Conservation (phyloP, 169 alveolate genomes). For the Plasmodium fragile region DNA sequence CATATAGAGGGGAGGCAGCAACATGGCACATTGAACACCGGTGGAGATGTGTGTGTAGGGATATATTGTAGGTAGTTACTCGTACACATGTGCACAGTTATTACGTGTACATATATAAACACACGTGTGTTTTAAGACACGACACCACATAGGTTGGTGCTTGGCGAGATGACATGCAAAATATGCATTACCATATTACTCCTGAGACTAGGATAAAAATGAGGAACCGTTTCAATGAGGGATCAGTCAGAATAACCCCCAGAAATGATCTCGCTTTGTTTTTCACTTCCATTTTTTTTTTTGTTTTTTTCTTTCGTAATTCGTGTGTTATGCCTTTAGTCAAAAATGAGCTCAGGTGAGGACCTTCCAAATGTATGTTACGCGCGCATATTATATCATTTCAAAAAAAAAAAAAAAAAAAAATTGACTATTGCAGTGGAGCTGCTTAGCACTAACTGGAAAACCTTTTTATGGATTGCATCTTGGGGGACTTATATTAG, state of each 20-base stretch:
- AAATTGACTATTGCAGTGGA: neutral
- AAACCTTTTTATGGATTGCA: neutral
- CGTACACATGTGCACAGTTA: neutral
- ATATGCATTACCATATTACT: conserved; percentile 35
- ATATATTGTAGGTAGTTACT: neutral
- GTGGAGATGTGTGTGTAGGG: neutral
- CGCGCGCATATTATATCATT: neutral
- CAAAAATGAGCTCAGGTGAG: neutral
- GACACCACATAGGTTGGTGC: neutral
- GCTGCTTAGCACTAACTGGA: neutral
- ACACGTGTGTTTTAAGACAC: neutral
- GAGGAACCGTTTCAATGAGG: conserved; percentile 31
- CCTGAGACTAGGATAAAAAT: conserved; percentile 23
- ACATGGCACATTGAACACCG: neutral
- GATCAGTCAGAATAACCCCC: conserved; percentile 46
- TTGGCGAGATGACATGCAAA: neutral
- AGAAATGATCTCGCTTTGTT: conserved; percentile 40
- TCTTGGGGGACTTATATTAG: neutral
- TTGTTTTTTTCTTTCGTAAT: neutral
- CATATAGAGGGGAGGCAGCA: neutral
- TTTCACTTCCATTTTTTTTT: conserved; percentile 44
- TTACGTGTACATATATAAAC: neutral
- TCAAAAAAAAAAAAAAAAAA: no score
- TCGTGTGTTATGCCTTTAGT: neutral
- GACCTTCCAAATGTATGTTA: neutral